Base-by-base conservation (phyloP, 805 yeast genomes). In the Candida ortonii region DNA sequence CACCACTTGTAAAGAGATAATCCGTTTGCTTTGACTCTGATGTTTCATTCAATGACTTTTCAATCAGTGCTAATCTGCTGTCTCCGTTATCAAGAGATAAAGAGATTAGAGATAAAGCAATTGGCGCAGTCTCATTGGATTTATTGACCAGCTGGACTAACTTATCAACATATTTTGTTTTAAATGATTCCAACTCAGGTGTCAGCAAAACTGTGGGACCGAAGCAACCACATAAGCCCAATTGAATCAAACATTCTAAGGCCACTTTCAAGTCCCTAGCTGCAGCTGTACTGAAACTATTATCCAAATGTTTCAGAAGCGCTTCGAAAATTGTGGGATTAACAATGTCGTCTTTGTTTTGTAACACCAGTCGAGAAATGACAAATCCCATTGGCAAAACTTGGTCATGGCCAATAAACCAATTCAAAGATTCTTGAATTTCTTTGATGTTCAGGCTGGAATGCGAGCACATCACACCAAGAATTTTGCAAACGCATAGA, bases 1-100 rank as follows among this genome's bases (percentile, higher is more conserved):
- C 97, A 34, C 97, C 97, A 29, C 80, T 71, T 0, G 87, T 70
- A 46, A 90, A 86, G 14, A 82, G 60, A 32, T 67, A 74, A 41
- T 90, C 97, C n/a, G 77, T 65, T 41, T 84, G 86, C 43, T 83
- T 86, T 1, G 87, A 72, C 4, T 53, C 55, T 52, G 82, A 79
- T 0, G 84, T 69, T 3, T 73, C 80, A 46, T 69, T 78, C 2
- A 87, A 49, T 1, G 58, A 46, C 7, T 65, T 53, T 28, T 80
- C 73, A 36, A 64, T 65, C 1, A 45, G 41, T 7, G 46, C 41
- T 5, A 57, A 30, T 3, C 36, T 30, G 13, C 14, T 38, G 5
- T 61, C 67, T 6, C 43, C 12, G 10, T 42, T 35, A 1, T 18
- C 21, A 9, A 35, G 32, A 10, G 64, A 50, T 23, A 84, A 52